Base-by-base conservation (phyloP, 495 filamentous ascomycete species). In the Stereocaulon alpinum region DNA sequence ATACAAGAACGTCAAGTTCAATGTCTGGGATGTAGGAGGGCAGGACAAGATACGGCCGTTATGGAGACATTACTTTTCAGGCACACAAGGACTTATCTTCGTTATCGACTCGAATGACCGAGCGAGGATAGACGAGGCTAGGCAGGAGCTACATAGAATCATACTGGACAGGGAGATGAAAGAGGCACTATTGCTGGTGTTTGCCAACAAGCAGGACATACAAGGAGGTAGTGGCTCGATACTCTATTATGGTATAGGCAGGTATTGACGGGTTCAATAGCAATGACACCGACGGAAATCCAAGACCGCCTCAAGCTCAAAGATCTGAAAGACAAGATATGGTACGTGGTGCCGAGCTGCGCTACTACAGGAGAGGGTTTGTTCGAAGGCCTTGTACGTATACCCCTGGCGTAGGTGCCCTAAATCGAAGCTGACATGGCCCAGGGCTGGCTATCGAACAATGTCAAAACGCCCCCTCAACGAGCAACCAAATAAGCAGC, bases 1-100 rank as follows among this genome's bases (percentile, higher is more conserved):
- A 73, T 99, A 97, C 81, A 96, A 96, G 85, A 97, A 99, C 83
- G 96, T 99, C 74, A 91, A 96, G 73, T 99, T 99, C 80, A 99
- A 93, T 72, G 93, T 99, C 74, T 99, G 93, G 93, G 93, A 99
- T 84, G 93, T 99, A 71, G 93, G 93, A 81, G 93, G 93, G 72
- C 93, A 99, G 82, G 93, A 99, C 82, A 99, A 99, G 88, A 99
- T 99, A 74, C 85, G 93, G 74, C 93, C 93, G 70, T 79, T 99
- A 70, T 99, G 93, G 93, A 87, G 93, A 79, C 93, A 99, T 80
- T 98, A 98, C 78, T 97, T 95, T 69, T 94, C 89, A 89, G 88
- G 89, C 55, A 97, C 93, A 55, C 93, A 98, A 80, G 93, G 90
- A 43, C 80, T 98, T 55, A 94, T 98, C 72, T 98, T 97, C 76